Evolutionary conservation across 139 green algal genomes (phyloP).

Genomic region (Astrephomene gubernaculifera): DNA sequence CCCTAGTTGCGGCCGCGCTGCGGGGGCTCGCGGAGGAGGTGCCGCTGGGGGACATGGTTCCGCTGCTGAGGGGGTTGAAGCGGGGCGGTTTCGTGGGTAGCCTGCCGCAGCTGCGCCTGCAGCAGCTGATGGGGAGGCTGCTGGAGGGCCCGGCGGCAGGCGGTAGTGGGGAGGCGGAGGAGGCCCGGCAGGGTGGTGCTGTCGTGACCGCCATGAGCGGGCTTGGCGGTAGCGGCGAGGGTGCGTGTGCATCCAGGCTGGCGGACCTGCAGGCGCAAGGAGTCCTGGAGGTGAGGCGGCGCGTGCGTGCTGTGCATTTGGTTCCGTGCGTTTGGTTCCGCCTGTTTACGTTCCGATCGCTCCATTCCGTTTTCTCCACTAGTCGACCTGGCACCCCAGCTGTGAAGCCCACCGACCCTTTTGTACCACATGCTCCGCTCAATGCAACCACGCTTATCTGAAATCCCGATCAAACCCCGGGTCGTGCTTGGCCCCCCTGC

Average conservation of each 20-base stretch:
- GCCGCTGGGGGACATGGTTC: background rate
- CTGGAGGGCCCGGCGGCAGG: background rate
- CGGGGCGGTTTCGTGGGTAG: background rate
- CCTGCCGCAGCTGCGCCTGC: background rate
- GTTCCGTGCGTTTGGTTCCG: too few relatives aligned
- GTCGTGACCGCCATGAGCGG: too few relatives aligned
- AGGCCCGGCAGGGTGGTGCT: background rate
- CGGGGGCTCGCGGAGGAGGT: background rate
- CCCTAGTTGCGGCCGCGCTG: background rate
- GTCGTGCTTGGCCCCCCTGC: background rate
- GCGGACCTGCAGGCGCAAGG: background rate
- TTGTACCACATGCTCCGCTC: background rate
- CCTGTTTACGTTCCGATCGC: background rate
- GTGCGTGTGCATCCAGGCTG: background rate
- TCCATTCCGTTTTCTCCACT: background rate
- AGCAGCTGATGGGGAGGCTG: background rate
- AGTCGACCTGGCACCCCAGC: background rate
- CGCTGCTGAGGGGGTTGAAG: background rate
- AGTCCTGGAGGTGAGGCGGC: background rate
- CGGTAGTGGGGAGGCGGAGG: background rate
- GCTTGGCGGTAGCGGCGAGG: background rate
- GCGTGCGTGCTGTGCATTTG: background rate
- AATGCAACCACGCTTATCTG: background rate
- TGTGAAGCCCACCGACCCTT: background rate
- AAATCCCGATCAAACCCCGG: too few relatives aligned